These are phyloP conservation scores for Gigaspora rosea DNA, from an alignment of 192 early-diverging fungal species.

Conservation along the genomic window DNA sequence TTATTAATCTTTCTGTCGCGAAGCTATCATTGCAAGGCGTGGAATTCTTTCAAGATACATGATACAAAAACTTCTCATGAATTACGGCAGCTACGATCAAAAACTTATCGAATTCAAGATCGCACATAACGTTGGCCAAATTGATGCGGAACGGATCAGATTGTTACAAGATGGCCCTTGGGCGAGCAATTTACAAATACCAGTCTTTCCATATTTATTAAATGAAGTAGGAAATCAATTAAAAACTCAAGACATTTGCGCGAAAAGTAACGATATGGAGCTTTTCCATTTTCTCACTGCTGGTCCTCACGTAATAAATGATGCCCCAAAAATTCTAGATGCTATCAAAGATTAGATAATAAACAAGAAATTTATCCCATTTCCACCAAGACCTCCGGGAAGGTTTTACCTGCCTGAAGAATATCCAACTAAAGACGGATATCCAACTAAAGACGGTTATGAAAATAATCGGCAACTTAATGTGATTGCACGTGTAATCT, in stretches of 20 bases:
- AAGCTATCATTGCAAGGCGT: not conserved
- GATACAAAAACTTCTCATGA: not conserved
- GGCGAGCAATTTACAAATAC: slow-evolving; percentile 1
- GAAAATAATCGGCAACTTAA: slow-evolving; percentile 12
- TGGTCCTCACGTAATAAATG: not conserved
- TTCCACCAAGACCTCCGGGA: slow-evolving; percentile 1
- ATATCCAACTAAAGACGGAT: too few relatives aligned
- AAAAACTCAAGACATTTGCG: not conserved
- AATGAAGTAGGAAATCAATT: not conserved
- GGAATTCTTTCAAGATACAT: not conserved
- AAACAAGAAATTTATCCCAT: slow-evolving; percentile 5
- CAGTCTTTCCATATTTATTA: not conserved
- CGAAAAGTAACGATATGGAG: slow-evolving; percentile 22
- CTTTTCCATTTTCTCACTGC: slow-evolving; percentile 5
- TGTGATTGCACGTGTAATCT: slow-evolving; percentile 15
- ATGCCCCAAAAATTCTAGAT: not conserved
- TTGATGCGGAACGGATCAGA: not conserved
- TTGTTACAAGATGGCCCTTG: not conserved
- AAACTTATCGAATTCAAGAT: not conserved
- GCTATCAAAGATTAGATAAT: not conserved
- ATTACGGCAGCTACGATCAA: not conserved
- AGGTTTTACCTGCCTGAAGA: not conserved
- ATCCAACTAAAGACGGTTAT: slow-evolving; percentile 19
- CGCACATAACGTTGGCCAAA: not conserved
- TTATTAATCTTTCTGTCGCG: not conserved